These are phyloP conservation scores for Leonotis leonurus DNA, from an alignment of 257 asterid species.

Conservation along the genomic window DNA sequence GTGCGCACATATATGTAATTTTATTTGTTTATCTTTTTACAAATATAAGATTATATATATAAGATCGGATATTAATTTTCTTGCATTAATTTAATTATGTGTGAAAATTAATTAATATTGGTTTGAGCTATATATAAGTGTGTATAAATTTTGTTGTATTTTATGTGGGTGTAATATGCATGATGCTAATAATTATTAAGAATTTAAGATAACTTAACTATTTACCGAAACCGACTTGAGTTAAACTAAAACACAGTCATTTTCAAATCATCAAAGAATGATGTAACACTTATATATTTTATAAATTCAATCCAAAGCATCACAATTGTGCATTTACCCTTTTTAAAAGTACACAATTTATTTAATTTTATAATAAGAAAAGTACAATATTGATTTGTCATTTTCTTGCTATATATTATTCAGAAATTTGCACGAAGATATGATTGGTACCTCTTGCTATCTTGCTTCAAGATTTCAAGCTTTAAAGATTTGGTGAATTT, in stretches of 20 bases:
- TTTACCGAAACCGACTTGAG: not conserved
- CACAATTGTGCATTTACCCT: not conserved
- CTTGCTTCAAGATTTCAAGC: constrained; percentile 13
- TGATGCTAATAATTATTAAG: too few species aligned
- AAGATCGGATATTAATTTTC: too few species aligned
- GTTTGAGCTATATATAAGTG: too few species aligned
- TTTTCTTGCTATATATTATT: not conserved
- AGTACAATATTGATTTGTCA: constrained; percentile 1
- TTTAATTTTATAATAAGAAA: not conserved
- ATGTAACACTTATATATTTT: not conserved
- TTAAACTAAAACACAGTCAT: not conserved
- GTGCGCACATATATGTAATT: too few species aligned
- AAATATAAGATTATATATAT: too few species aligned
- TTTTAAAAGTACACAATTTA: too few species aligned
- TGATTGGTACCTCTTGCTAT: constrained; percentile 5
- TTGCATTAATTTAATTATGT: too few species aligned
- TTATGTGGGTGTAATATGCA: too few species aligned
- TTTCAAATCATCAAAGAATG: not conserved
- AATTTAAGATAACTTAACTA: not conserved
- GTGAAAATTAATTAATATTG: too few species aligned
- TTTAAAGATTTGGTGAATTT: not conserved
- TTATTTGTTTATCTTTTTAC: too few species aligned
- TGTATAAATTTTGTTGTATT: too few species aligned
- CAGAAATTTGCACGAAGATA: not conserved
- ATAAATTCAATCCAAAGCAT: constrained; percentile 6